Evolutionary conservation across 306 rosid species (phyloP).

Genomic region (Casuarina glauca): DNA sequence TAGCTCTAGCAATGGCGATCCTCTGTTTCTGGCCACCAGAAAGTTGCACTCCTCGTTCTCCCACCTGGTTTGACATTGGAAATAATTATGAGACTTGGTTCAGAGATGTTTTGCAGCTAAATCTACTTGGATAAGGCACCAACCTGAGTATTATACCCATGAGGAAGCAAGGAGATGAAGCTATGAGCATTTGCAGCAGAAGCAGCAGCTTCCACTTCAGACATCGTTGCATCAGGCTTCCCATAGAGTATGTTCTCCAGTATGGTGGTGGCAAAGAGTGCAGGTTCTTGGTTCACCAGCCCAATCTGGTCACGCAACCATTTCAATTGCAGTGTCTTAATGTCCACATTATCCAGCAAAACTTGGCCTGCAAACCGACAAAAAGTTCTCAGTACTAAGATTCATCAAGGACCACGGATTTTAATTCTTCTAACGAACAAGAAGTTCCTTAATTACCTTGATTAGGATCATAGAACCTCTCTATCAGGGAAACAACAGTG

Average conservation of each 20-base stretch:
- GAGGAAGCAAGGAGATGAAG: conserved; percentile 86
- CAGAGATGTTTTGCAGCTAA: not conserved
- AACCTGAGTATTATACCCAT: conserved; percentile 91
- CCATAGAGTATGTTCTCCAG: conserved; percentile 93
- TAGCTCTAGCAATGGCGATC: conserved; percentile 97
- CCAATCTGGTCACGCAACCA: conserved; percentile 98
- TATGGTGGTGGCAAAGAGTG: conserved; percentile 93
- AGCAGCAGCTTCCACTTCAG: conserved; percentile 88
- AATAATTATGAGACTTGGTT: not conserved
- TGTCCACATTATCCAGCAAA: conserved; percentile 79
- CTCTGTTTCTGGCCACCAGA: conserved; percentile 99
- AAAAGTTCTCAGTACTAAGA: conserved; percentile 5
- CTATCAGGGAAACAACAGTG: conserved; percentile 93
- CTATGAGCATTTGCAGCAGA: conserved; percentile 97
- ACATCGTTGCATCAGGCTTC: conserved; percentile 80
- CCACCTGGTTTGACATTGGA: conserved; percentile 53
- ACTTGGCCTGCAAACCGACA: conserved; percentile 69
- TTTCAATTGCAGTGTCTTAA: conserved; percentile 72
- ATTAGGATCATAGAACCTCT: conserved; percentile 95
- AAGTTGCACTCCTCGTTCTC: conserved; percentile 94
- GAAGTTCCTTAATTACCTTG: conserved; percentile 52
- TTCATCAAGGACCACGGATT: not conserved
- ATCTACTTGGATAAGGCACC: conserved; percentile 2
- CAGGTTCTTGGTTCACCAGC: conserved; percentile 97
- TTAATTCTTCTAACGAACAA: not conserved